Conservation (phyloP, 1,139 yeast species). For the Scheffersomyces illinoinensis region DNA sequence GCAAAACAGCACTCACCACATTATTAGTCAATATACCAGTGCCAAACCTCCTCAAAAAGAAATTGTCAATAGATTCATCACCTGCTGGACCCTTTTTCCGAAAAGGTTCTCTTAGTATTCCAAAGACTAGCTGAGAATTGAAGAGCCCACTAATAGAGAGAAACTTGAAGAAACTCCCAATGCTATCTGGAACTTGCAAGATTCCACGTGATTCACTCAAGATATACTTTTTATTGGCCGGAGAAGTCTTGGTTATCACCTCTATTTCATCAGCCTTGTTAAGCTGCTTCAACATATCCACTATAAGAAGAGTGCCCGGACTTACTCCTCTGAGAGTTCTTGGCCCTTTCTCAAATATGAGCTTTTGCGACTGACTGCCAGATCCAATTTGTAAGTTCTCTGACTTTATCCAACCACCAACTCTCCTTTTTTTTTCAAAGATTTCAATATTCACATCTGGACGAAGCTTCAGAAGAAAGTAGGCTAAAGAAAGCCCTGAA, state of each 20-base stretch:
- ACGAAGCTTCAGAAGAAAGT: constrained; percentile 65
- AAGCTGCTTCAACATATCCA: constrained; percentile 56
- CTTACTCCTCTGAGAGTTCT: constrained; percentile 72
- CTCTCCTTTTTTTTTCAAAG: constrained; percentile 51
- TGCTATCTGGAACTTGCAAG: constrained; percentile 55
- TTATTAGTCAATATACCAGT: constrained; percentile 54
- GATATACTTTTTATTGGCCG: constrained; percentile 64
- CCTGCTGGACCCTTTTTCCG: constrained; percentile 17
- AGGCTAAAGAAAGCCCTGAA: constrained; percentile 80
- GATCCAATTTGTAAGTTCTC: constrained; percentile 15
- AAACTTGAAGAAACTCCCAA: constrained; percentile 40
- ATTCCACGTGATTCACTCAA: constrained; percentile 39
- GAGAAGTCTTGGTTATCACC: constrained; percentile 49
- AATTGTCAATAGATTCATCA: constrained; percentile 75
- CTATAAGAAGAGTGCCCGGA: constrained; percentile 60
- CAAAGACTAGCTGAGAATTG: constrained; percentile 24
- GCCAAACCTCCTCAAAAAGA: constrained; percentile 72
- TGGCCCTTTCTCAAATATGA: constrained; percentile 69
- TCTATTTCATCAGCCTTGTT: constrained; percentile 43
- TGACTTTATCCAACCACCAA: constrained; percentile 84
- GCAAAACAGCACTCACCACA: constrained; percentile 76
- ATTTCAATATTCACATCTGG: constrained; percentile 70
- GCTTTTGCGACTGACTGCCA: constrained; percentile 8
- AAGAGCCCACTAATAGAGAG: constrained; percentile 37
- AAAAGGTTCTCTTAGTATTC: constrained; percentile 48